Base-by-base conservation (phyloP, 805 yeast genomes). In the Peterozyma xylosa region DNA sequence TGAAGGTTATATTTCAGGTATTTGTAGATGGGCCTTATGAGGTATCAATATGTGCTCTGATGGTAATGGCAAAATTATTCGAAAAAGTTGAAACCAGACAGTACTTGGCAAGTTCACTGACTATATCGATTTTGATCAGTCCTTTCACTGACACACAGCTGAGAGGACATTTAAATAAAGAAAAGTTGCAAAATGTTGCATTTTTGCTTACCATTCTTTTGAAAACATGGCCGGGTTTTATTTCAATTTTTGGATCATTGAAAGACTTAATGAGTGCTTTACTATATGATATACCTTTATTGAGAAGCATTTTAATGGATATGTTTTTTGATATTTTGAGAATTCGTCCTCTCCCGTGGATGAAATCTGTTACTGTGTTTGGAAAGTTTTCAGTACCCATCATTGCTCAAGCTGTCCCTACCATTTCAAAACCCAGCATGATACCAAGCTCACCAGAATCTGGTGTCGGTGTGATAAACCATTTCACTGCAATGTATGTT, bases 211-310 rank as follows among this genome's bases (percentile, higher is more conserved):
- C 84, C 0, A 58, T 74, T 3, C 63, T 86, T 18, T 61, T 91
- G 40, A 84, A 86, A 48, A 71, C 79, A 32, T 82, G 91, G 78
- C 70, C 84, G 11, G 99, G 99, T 0, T 54, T 89, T 10, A 71
- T 82, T 47, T 75, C 82, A 13, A 75, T 82, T 52, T 81, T 77
- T 48, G 64, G 66, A 44, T 72, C 82, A 9, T 56, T 90, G 17
- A 66, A 64, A 36, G 76, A 78, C 42, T 63, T 90, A 29, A 62
- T 90, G 2, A 61, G 70, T 37, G 82, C 89, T 56, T 64, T 93
- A 37, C 61, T 67, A n/a, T 70, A 73, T 42, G 79, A 78, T n/a
- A 73, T 78, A 10, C 68, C 77, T 1, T 58, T 69, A 34, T 61
- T 82, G 3, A 74, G 86, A 35, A 80, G 76, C 33, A 74, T 79